Base-by-base conservation (phyloP, 441 rosid species). In the Adansonia gregorii region DNA sequence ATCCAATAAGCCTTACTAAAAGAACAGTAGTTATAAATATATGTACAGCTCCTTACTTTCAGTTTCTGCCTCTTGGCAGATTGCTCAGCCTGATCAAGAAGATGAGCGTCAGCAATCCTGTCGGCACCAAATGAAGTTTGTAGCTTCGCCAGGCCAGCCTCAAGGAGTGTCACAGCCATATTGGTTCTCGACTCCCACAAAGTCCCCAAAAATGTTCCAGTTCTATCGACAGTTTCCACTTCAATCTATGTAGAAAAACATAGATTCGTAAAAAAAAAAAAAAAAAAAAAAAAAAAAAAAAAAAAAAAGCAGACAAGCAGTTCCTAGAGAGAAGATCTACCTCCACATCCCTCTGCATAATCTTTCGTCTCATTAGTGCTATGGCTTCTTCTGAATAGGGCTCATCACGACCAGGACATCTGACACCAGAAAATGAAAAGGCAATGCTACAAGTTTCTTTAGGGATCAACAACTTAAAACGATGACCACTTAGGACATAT, bases 291-390 rank as follows among this genome's bases (percentile, higher is more conserved):
- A 60, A 60, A 60, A 59, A 8, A 66, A 71, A 63, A 48, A 76
- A 78, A 64, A 27, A 75, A 76, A 54, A 41, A 9, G 43, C 51
- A 67, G 60, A 82, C 75, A 7, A 79, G n/a, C 39, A 58, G 49
- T 51, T 61, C 15, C 19, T 52, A 49, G 48, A 78, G 45, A 31
- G 27, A 69, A 64, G 67, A 35, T 77, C 63, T 83, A 96, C 99
- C 97, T 94, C 99, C 54, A 94, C 98, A 58, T 97, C 98, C 82
- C 98, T 91, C 88, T 97, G 98, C 97, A 97, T 89, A 80, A 97
- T 93, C 86, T 87, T 93, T 54, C 97, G 87, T 78, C 98, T 94
- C 98, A 97, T 93, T 7, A 94, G 66, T 73, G 97, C 91, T 86
- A 94, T 91, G 46, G 98, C 99, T 80, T 97, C 99, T 55, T 97